phyloP scores from a whole-genome alignment of 1,284 basidiomycete species.

The Fomitopsis palustris region DNA sequence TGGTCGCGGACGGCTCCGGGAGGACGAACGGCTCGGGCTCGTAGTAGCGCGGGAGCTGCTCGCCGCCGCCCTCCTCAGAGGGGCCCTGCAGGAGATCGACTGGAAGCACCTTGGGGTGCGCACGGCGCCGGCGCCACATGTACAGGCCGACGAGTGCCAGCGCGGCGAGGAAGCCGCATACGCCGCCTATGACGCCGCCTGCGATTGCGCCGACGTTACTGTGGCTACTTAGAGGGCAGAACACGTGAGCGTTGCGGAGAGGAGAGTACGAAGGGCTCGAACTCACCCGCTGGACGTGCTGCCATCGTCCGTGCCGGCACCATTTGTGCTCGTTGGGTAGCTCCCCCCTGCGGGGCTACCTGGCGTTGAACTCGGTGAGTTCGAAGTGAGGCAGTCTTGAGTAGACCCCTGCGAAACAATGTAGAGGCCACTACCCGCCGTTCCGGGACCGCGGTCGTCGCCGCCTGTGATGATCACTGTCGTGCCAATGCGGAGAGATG shows the following conservation, averaged over 20 bases:
- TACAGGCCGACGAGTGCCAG: constrained; percentile 46
- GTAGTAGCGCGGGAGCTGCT: constrained; percentile 56
- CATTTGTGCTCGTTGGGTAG: constrained; percentile 55
- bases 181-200: constrained; percentile 66
- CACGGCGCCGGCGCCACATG: constrained; percentile 46
- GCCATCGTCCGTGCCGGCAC: constrained; percentile 17
- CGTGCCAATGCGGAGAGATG: constrained; percentile 58
- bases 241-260: neutral
- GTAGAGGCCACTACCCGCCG: constrained; percentile 58
- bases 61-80: constrained; percentile 45
- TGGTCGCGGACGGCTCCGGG: constrained; percentile 48
- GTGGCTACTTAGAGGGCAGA: constrained; percentile 10
- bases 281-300: constrained; percentile 7
- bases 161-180: constrained; percentile 40
- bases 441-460: constrained; percentile 62
- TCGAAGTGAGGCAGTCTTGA: constrained; percentile 50
- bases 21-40: constrained; percentile 72
- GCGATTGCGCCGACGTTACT: constrained; percentile 64
- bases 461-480: constrained; percentile 63
- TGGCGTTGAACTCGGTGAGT: constrained; percentile 71
- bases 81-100: constrained; percentile 61
- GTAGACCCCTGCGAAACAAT: constrained; percentile 48
- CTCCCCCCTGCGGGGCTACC: constrained; percentile 72
- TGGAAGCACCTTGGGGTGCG: constrained; percentile 45
- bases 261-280: neutral